phyloP scores from a whole-genome alignment of 345 rosid genomes.

The Murraya koenigii region DNA sequence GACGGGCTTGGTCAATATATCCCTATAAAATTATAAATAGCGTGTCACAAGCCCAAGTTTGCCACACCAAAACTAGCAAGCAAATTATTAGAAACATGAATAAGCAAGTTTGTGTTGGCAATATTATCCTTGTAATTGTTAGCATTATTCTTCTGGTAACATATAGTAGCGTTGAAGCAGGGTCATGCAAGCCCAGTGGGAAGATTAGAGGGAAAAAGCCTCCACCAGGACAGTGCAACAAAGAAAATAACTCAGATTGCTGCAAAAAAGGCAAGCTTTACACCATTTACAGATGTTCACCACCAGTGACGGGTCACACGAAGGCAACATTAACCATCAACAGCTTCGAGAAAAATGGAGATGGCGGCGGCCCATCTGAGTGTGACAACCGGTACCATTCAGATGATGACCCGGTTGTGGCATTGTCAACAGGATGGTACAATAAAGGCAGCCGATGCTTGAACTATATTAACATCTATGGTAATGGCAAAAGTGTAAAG shows the following conservation, averaged over 20 bases:
- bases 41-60: no score
- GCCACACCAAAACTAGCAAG: no score
- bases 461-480: conserved; percentile 16
- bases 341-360: conserved; percentile 17
- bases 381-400: conserved; percentile 27
- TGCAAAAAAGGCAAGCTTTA: conserved; percentile 15
- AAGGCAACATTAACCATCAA: conserved; percentile 23
- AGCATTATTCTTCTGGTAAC: no score
- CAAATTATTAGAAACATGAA: no score
- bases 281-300: conserved; percentile 18
- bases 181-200: conserved; percentile 22
- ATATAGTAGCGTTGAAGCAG: neutral
- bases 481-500: conserved; percentile 17
- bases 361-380: conserved; percentile 27
- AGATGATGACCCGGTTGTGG: conserved; percentile 15
- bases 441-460: conserved; percentile 20
- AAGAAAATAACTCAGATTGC: conserved; percentile 10
- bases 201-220: conserved; percentile 20
- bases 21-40: no score
- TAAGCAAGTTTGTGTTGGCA: no score
- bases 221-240: conserved; percentile 9
- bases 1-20: no score
- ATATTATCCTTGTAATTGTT: no score
- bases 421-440: conserved; percentile 38
- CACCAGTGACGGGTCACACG: neutral